Evolutionary conservation across 441 rosid species (phyloP), one percentile per base, ranked within the genome.

Genomic region (Geranium incanum): DNA sequence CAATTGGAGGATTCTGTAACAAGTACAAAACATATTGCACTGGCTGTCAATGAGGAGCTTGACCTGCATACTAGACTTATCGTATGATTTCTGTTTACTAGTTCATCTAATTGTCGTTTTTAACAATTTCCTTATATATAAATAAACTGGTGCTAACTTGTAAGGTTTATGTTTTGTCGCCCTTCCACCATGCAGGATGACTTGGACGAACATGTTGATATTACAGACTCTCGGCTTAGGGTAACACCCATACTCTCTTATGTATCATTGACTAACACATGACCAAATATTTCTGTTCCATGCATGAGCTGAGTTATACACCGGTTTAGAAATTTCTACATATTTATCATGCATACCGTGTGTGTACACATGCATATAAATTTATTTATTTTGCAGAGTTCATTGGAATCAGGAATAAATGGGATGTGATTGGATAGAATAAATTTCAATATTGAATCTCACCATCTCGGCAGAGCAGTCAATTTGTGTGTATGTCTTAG

Each of bases 31-130:
- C 98, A 93, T 75, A 91, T 91, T 75, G 97, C 98, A 36, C 73
- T 93, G 81, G 93, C 98, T 52, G 96, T 93, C 67, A 88, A 88
- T 68, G 97, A 94, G 81, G 98, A 94, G 74, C 98, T 94, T 71
- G 82, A 83, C 78, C 87, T 94, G 77, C 98, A 94, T 78, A 76
- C 95, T 36, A 86, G 95, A 76, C 92, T 94, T 70, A 94, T 94
- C 71, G 97, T 94, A 91, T 78, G 91, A 48, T 73, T 68, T 5
- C 13, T 70, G 6, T 36, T 69, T 37, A 38, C 59, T 23, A 0
- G 28, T 63, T 36, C 19, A 16, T 21, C 43, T 9, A 57, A 16
- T 11, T 57, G 2, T 57, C 1, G 63, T 23, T n/a, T 57, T 16
- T 18, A 16, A 57, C 13, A n/a, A n/a, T 48, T 48, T 48, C 13